These are phyloP conservation scores for Albugo laibachii DNA, from an alignment of 352 stramenopile genomes.

Conservation along the genomic window DNA sequence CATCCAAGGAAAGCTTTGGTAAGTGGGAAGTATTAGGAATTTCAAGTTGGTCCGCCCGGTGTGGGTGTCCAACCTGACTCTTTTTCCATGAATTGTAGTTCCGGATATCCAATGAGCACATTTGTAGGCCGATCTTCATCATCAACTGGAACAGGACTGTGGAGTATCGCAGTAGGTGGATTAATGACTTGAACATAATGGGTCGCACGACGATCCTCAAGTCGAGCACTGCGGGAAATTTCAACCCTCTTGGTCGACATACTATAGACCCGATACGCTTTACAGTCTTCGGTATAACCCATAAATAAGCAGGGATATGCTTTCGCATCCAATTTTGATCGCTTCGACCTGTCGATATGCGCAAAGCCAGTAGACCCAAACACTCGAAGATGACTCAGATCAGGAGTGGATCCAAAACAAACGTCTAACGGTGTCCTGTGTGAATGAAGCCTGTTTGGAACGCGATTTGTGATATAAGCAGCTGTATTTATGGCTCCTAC, in stretches of 20 bases:
- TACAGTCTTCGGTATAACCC: constrained; percentile 7
- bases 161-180: not conserved
- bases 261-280: constrained; percentile 9
- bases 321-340: constrained; percentile 8
- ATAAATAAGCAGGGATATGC: constrained; percentile 10
- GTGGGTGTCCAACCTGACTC: no score
- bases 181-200: not conserved
- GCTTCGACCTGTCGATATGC: constrained; percentile 4
- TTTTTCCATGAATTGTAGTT: no score
- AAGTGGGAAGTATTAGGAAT: no score
- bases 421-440: constrained; percentile 6
- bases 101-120: no score
- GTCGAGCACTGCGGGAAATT: not conserved
- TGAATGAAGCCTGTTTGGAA: constrained; percentile 1
- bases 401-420: not conserved
- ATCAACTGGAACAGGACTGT: not conserved
- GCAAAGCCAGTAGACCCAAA: constrained; percentile 6
- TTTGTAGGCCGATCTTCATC: no score
- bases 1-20: no score
- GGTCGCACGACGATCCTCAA: not conserved
- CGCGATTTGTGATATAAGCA: constrained; percentile 6
- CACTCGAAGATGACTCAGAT: constrained; percentile 7
- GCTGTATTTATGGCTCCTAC: constrained; percentile 7
- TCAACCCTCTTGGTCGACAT: constrained; percentile 1
- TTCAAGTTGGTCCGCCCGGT: no score